Evolutionary conservation across 179 eudicot species (phyloP).

Genomic region (Pouteria campechiana): DNA sequence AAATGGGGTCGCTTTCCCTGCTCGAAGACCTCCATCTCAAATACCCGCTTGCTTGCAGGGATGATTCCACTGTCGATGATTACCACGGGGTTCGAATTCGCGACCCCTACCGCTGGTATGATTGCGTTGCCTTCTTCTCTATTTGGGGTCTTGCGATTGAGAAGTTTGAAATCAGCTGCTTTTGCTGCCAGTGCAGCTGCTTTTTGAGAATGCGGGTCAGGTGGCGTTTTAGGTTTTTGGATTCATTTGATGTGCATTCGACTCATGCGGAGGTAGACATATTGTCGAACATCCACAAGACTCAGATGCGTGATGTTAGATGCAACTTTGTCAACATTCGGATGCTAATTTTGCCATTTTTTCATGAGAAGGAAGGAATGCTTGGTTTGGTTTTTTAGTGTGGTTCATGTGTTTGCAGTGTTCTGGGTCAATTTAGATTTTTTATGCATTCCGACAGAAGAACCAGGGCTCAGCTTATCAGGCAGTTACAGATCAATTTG

Average conservation of each 20-base stretch:
- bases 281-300: too few relatives aligned
- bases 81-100: constrained; percentile 66
- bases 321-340: too few relatives aligned
- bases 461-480: too few relatives aligned
- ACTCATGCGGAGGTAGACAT: too few relatives aligned
- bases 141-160: background rate
- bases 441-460: too few relatives aligned
- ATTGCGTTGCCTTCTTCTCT: background rate
- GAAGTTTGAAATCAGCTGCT: background rate
- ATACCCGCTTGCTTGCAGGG: constrained; percentile 54
- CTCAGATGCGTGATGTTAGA: too few relatives aligned
- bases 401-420: too few relatives aligned
- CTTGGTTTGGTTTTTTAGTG: too few relatives aligned
- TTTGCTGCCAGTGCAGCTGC: background rate
- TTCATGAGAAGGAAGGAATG: too few relatives aligned
- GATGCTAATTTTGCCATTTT: too few relatives aligned
- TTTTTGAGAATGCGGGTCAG: background rate
- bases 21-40: constrained; percentile 23
- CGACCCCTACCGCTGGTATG: constrained; percentile 92
- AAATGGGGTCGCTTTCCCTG: constrained; percentile 37
- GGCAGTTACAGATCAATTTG: too few relatives aligned
- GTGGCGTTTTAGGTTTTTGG: background rate
- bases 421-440: too few relatives aligned
- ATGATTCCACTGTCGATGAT: constrained; percentile 53
- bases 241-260: background rate